Conservation (phyloP, 2,329 filamentous ascomycete genomes). For the Penicillium sp. region DNA sequence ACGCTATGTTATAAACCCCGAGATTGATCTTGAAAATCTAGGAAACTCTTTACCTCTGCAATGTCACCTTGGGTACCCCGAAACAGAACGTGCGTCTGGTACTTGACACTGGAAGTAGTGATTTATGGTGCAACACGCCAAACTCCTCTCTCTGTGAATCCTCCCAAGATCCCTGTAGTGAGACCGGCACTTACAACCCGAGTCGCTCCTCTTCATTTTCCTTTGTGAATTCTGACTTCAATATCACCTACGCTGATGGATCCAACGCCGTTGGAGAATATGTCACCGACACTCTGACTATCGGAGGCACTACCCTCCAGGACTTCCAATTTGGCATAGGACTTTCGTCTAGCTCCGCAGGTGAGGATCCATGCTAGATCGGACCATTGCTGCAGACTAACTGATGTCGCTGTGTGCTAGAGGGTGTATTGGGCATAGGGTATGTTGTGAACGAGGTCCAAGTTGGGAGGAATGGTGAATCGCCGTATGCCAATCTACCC, state of each 20-base stretch:
- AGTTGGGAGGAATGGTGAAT: slow-evolving; percentile 49
- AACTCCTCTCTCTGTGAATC: slow-evolving; percentile 49
- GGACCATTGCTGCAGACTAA: neutral
- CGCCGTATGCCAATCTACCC: slow-evolving; percentile 66
- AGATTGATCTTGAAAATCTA: slow-evolving; percentile 13
- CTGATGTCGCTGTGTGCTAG: slow-evolving; percentile 25
- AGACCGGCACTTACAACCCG: slow-evolving; percentile 52
- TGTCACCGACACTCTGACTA: slow-evolving; percentile 64
- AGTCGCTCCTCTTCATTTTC: slow-evolving; percentile 69
- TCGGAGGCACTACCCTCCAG: slow-evolving; percentile 50
- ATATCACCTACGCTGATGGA: slow-evolving; percentile 83
- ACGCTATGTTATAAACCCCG: too few species aligned
- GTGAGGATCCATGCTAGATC: slow-evolving; percentile 19
- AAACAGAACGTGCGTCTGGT: slow-evolving; percentile 53
- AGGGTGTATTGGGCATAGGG: slow-evolving; percentile 83
- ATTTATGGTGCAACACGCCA: slow-evolving; percentile 58
- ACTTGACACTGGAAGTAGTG: slow-evolving; percentile 61
- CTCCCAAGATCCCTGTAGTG: slow-evolving; percentile 41
- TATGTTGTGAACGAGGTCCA: slow-evolving; percentile 69
- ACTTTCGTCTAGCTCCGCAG: slow-evolving; percentile 51
- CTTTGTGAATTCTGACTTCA: slow-evolving; percentile 72
- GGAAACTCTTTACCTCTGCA: slow-evolving; percentile 58
- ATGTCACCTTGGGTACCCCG: slow-evolving; percentile 57
- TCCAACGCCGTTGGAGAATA: slow-evolving; percentile 76
- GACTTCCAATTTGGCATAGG: slow-evolving; percentile 60